A percentile compares a stretch with the other conserved stretches of the same genome.
Evolutionary conservation across 495 filamentous ascomycete genomes (phyloP).

Genomic region (Penicillium pancosmium): DNA sequence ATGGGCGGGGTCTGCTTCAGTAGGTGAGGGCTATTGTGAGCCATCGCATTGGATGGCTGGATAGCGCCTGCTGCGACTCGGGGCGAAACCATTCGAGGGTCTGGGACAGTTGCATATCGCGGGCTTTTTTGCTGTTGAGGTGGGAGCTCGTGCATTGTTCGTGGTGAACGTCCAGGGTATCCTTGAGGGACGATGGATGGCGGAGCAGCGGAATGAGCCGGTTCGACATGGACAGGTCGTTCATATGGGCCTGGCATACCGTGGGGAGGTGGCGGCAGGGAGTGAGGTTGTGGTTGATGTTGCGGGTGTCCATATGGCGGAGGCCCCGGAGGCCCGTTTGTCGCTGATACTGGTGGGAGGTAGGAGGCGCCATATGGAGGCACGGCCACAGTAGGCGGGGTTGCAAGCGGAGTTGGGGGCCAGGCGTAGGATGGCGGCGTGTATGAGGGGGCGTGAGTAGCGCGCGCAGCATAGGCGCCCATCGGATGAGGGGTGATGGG

Average conservation of each 20-base stretch:
- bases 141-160: constrained; percentile 29
- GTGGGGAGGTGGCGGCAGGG: constrained; percentile 31
- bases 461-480: constrained; percentile 51
- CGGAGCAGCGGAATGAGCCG: constrained; percentile 27
- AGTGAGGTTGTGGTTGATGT: constrained; percentile 27
- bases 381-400: constrained; percentile 43
- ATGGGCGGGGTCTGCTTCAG: constrained; percentile 37
- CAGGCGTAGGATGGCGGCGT: constrained; percentile 54
- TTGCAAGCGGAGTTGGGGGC: constrained; percentile 64
- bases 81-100: constrained; percentile 44
- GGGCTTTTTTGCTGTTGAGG: constrained; percentile 38
- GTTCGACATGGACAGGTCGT: constrained; percentile 37
- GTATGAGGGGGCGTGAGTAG: constrained; percentile 51
- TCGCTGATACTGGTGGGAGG: constrained; percentile 37
- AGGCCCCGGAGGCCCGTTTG: constrained; percentile 20
- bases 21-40: constrained; percentile 36
- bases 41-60: constrained; percentile 31
- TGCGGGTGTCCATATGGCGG: constrained; percentile 34
- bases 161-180: constrained; percentile 41
- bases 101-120: constrained; percentile 30
- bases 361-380: constrained; percentile 39
- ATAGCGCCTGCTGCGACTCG: constrained; percentile 32
- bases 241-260: constrained; percentile 36
- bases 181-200: constrained; percentile 24
- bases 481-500: constrained; percentile 55